Evolutionary conservation across 306 rosid genomes (phyloP).

Genomic region (Ziziphus jujuba): DNA sequence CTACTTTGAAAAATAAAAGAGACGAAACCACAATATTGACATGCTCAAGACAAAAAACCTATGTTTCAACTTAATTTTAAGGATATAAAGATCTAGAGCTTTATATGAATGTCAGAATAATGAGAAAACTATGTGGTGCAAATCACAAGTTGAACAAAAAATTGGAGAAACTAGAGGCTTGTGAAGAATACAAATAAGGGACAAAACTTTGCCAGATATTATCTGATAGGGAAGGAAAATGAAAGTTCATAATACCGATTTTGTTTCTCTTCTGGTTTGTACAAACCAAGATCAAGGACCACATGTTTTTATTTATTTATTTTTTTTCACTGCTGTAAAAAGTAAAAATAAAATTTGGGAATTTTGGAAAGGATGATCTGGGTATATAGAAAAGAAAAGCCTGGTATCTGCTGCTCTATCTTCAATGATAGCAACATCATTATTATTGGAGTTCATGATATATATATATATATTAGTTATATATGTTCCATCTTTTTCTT

Average conservation of each 20-base stretch:
- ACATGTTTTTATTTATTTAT: background rate
- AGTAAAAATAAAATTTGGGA: background rate
- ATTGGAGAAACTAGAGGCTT: too few species aligned
- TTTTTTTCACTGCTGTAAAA: background rate
- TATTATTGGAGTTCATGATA: background rate
- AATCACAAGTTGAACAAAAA: background rate
- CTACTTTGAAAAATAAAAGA: background rate
- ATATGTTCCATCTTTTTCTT: background rate
- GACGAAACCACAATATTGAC: background rate
- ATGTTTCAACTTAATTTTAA: background rate
- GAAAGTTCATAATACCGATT: constrained; percentile 26
- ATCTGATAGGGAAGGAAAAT: constrained; percentile 16
- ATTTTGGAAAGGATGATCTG: background rate
- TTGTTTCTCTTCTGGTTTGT: constrained; percentile 6
- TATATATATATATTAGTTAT: too few species aligned
- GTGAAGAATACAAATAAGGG: constrained; percentile 4
- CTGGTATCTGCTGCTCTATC: background rate
- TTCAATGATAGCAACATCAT: constrained; percentile 21
- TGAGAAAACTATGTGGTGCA: constrained; percentile 1
- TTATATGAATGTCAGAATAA: background rate
- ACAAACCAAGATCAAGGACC: constrained; percentile 21
- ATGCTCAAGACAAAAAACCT: background rate
- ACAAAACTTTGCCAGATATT: constrained; percentile 21
- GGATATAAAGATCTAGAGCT: background rate
- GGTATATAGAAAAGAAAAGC: too few species aligned